A percentile compares a stretch with the other conserved stretches of the same genome.
These are phyloP conservation scores for Melanopsichium pennsylvanicum DNA, from an alignment of 1,284 basidiomycete species.

Conservation along the genomic window DNA sequence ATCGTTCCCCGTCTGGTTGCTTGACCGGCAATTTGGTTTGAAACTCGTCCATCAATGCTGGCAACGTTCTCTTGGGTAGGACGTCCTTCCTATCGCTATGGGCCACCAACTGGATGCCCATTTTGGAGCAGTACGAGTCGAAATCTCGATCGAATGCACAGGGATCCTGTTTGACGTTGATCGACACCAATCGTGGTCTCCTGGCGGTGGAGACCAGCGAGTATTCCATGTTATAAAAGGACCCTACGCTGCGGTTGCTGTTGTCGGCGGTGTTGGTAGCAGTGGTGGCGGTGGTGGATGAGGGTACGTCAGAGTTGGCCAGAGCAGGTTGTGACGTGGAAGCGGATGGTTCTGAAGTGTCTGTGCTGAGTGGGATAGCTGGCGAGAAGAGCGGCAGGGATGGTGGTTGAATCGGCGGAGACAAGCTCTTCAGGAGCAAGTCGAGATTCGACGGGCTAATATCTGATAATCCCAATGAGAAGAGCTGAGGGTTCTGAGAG, in stretches of 20 bases:
- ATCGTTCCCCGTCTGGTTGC: not conserved
- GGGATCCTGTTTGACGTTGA: slow-evolving; percentile 52
- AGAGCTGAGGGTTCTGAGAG: slow-evolving; percentile 45
- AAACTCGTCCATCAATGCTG: slow-evolving; percentile 51
- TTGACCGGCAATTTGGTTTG: slow-evolving; percentile 33
- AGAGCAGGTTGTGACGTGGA: slow-evolving; percentile 4
- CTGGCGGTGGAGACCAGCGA: slow-evolving; percentile 24
- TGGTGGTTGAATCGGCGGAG: slow-evolving; percentile 25
- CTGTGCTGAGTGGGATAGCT: slow-evolving; percentile 33
- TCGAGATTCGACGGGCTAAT: slow-evolving; percentile 32
- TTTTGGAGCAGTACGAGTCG: slow-evolving; percentile 43
- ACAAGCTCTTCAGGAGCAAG: slow-evolving; percentile 10
- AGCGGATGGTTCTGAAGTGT: slow-evolving; percentile 16
- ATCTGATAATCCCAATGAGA: slow-evolving; percentile 52
- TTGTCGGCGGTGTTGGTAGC: too few relatives aligned
- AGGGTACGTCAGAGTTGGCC: slow-evolving; percentile 12
- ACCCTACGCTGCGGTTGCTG: not conserved
- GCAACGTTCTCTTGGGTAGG: slow-evolving; percentile 45
- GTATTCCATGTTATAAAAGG: slow-evolving; percentile 38
- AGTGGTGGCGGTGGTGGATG: not conserved
- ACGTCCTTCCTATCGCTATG: slow-evolving; percentile 51
- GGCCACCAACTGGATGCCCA: slow-evolving; percentile 47
- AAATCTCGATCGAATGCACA: slow-evolving; percentile 45
- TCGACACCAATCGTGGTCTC: slow-evolving; percentile 44
- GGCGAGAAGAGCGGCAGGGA: slow-evolving; percentile 24